These are phyloP conservation scores for Picochlorum sp. DNA, from an alignment of 139 green algal species.

Conservation along the genomic window DNA sequence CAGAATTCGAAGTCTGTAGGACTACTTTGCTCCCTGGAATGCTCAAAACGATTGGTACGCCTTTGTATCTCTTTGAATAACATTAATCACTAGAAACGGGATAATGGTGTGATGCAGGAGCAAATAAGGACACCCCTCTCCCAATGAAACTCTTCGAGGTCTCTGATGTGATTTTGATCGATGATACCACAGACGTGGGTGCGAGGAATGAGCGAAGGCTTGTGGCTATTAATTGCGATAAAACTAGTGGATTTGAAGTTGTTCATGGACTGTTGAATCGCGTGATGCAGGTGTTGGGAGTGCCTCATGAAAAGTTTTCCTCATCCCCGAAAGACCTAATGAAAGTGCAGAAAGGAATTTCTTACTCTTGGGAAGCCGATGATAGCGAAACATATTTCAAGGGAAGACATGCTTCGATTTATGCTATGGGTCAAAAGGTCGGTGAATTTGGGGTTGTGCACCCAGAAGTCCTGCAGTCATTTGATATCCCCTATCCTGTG, in stretches of 20 bases:
- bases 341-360: conserved; percentile 14
- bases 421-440: conserved; percentile 36
- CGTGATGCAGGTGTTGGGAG: conserved; percentile 86
- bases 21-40: conserved; percentile 47
- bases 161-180: conserved; percentile 70
- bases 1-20: conserved; percentile 85
- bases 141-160: conserved; percentile 94
- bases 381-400: conserved; percentile 77
- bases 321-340: not conserved
- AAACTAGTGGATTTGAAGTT: conserved; percentile 82
- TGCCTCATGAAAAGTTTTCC: conserved; percentile 39
- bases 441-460: conserved; percentile 92
- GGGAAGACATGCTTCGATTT: conserved; percentile 51
- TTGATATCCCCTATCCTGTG: conserved; percentile 85
- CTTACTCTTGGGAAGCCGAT: conserved; percentile 64
- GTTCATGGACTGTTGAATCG: conserved; percentile 94
- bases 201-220: conserved; percentile 83
- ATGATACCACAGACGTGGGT: conserved; percentile 50
- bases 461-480: conserved; percentile 68
- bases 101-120: conserved; percentile 3
- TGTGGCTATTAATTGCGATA: conserved; percentile 74
- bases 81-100: not conserved
- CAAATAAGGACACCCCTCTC: conserved; percentile 86
- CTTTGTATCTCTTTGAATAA: too few species aligned
- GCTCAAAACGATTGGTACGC: conserved; percentile 82